A percentile compares a stretch with the other conserved stretches of the same genome.
Conservation (phyloP, 495 filamentous ascomycete genomes). For the Clohesyomyces aquaticus region DNA sequence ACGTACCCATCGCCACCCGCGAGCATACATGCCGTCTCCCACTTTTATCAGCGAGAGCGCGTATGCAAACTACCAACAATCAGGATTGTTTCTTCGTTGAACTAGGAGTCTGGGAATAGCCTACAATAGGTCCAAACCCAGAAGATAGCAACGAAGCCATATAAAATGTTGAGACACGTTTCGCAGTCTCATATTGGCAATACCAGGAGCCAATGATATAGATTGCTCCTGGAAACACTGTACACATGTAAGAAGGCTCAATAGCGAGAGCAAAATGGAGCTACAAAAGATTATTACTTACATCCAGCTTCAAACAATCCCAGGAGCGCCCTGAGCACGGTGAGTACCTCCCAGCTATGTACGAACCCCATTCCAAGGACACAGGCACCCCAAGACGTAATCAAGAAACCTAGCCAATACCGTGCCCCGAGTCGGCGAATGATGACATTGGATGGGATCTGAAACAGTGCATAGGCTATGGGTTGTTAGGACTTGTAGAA, state of each 20-base stretch:
- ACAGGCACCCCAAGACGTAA: slow-evolving; percentile 21
- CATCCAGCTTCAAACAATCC: slow-evolving; percentile 17
- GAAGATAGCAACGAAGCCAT: slow-evolving; percentile 13
- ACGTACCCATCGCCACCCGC: slow-evolving; percentile 20
- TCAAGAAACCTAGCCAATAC: slow-evolving; percentile 17
- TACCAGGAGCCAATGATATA: slow-evolving; percentile 26
- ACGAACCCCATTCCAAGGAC: slow-evolving; percentile 24
- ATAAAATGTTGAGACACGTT: slow-evolving; percentile 12
- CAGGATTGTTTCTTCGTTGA: too few relatives aligned
- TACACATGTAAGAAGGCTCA: not conserved
- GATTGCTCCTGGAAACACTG: slow-evolving; percentile 19
- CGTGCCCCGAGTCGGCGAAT: slow-evolving; percentile 11
- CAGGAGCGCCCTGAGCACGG: slow-evolving; percentile 13
- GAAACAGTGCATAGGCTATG: slow-evolving; percentile 7
- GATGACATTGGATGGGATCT: slow-evolving; percentile 13
- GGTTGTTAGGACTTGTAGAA: not conserved
- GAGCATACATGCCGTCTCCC: slow-evolving; percentile 13
- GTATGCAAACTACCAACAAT: slow-evolving; percentile 22
- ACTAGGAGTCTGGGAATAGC: too few relatives aligned
- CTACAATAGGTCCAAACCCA: slow-evolving; percentile 16
- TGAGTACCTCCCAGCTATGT: slow-evolving; percentile 12
- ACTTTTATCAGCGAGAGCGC: slow-evolving; percentile 18
- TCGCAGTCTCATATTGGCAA: slow-evolving; percentile 18
- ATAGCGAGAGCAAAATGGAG: not conserved
- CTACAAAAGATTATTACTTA: not conserved